Conservation (phyloP, 2,329 filamentous ascomycete genomes). For the Chaetomium sp. region DNA sequence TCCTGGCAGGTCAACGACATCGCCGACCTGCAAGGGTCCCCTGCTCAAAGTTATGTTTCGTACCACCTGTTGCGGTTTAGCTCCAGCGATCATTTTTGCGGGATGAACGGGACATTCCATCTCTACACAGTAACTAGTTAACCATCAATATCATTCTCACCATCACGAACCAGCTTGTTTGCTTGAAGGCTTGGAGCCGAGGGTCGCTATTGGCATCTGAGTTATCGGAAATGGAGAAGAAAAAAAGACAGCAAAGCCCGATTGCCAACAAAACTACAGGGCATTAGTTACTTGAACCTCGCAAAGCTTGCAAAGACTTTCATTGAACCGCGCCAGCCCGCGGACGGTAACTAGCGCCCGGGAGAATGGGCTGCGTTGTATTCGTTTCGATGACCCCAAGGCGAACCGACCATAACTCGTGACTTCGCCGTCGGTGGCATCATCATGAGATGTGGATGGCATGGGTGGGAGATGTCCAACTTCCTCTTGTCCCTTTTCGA, state of each 20-base stretch:
- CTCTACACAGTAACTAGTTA: too few relatives aligned
- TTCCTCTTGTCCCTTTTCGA: not conserved
- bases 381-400: not conserved
- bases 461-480: not conserved
- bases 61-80: slow-evolving; percentile 21
- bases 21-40: slow-evolving; percentile 26
- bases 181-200: not conserved
- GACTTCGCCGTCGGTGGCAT: not conserved
- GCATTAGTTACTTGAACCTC: not conserved
- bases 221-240: not conserved
- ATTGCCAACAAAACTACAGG: not conserved
- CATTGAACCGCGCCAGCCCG: not conserved
- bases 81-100: slow-evolving; percentile 5
- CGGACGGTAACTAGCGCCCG: slow-evolving; percentile 2
- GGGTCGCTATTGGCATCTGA: not conserved
- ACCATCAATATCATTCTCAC: not conserved
- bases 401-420: not conserved
- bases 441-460: not conserved
- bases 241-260: not conserved
- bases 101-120: slow-evolving; percentile 6
- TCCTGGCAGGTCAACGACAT: slow-evolving; percentile 17
- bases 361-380: slow-evolving; percentile 8
- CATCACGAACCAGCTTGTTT: not conserved
- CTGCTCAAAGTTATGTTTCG: slow-evolving; percentile 11
- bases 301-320: not conserved